Evolutionary conservation across 805 yeast species (phyloP).

Genomic region (Limtongozyma cylindracea): DNA sequence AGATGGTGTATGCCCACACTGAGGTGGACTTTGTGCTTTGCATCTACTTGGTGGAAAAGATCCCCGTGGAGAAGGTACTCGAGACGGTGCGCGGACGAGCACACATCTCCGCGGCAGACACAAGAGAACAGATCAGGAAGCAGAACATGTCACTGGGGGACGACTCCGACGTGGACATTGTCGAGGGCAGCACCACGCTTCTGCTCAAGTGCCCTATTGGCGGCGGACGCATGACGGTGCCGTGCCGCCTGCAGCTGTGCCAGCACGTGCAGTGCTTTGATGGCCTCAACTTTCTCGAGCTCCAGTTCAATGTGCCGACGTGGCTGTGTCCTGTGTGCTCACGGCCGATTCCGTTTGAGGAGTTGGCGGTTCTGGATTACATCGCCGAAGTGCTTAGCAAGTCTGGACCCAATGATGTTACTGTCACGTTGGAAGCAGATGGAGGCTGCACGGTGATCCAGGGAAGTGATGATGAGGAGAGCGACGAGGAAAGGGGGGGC

Average conservation of each 20-base stretch:
- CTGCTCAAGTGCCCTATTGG: constrained; percentile 65
- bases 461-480: constrained; percentile 1
- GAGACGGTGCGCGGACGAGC: constrained; percentile 9
- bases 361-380: constrained; percentile 54
- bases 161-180: constrained; percentile 34
- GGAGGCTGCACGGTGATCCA: constrained; percentile 39
- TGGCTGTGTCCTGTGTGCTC: constrained; percentile 84
- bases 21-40: constrained; percentile 21
- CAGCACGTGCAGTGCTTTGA: constrained; percentile 79
- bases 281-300: constrained; percentile 40
- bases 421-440: constrained; percentile 38
- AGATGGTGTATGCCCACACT: constrained; percentile 28
- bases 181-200: constrained; percentile 37
- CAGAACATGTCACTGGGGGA: no score
- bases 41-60: constrained; percentile 27
- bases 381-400: constrained; percentile 29
- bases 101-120: constrained; percentile 24
- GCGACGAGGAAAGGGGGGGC: constrained; percentile 1
- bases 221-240: constrained; percentile 39
- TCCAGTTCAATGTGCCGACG: constrained; percentile 58
- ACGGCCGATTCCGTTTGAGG: constrained; percentile 19
- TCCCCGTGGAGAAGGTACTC: constrained; percentile 5
- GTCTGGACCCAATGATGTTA: constrained; percentile 30
- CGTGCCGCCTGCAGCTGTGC: constrained; percentile 49
- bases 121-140: constrained; percentile 23